phyloP scores from a whole-genome alignment of 768 basidiomycete genomes.

The Termitomyces heimii region DNA sequence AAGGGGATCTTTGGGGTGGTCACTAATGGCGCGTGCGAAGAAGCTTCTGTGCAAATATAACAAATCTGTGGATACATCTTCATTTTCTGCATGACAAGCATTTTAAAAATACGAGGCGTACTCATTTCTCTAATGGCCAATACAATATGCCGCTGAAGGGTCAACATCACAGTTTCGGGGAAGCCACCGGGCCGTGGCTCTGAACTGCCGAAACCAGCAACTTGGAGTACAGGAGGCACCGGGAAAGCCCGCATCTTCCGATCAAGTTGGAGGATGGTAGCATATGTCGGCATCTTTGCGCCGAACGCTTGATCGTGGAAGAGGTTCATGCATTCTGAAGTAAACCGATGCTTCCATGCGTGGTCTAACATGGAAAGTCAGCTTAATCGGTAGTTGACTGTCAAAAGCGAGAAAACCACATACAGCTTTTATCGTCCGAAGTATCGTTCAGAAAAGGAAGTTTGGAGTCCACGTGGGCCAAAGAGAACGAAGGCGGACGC shows the following conservation, averaged over 20 bases:
- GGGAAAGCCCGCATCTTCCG: slow-evolving; percentile 64
- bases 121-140: slow-evolving; percentile 66
- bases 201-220: slow-evolving; percentile 59
- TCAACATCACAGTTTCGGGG: slow-evolving; percentile 47
- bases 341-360: slow-evolving; percentile 66
- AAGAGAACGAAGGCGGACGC: slow-evolving; percentile 62
- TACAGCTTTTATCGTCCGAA: slow-evolving; percentile 55
- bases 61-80: slow-evolving; percentile 38
- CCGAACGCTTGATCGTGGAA: slow-evolving; percentile 70
- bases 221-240: slow-evolving; percentile 59
- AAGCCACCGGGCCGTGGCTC: slow-evolving; percentile 38
- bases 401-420: slow-evolving; percentile 17
- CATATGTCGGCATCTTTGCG: slow-evolving; percentile 62
- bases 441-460: slow-evolving; percentile 46
- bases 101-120: slow-evolving; percentile 21
- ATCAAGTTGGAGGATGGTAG: slow-evolving; percentile 61
- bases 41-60: slow-evolving; percentile 70
- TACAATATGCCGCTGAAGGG: slow-evolving; percentile 61
- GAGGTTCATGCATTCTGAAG: slow-evolving; percentile 62
- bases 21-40: slow-evolving; percentile 67
- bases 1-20: slow-evolving; percentile 68
- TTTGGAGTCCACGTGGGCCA: slow-evolving; percentile 62
- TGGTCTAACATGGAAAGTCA: slow-evolving; percentile 34
- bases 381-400: background rate
- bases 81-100: background rate